These are phyloP conservation scores for Areca catechu DNA, from an alignment of 176 grass and related monocot genomes.

Conservation along the genomic window DNA sequence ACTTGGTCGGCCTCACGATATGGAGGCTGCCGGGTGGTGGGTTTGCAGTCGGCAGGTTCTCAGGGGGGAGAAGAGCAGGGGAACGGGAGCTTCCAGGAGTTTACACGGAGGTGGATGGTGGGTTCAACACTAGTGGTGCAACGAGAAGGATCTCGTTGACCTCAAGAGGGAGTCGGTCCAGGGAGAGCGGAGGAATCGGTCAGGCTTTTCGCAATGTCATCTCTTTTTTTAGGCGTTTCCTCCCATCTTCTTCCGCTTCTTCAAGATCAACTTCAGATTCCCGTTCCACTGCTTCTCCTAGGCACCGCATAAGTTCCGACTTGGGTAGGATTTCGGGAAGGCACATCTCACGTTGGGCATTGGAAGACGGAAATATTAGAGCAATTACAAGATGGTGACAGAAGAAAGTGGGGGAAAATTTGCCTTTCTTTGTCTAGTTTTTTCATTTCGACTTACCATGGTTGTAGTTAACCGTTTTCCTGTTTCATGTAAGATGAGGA, in stretches of 20 bases:
- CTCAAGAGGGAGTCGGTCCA: slow-evolving; percentile 19
- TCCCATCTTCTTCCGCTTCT: slow-evolving; percentile 18
- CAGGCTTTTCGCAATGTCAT: slow-evolving; percentile 34
- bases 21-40: slow-evolving; percentile 66
- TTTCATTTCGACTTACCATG: no score
- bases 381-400: no score
- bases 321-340: slow-evolving; percentile 40
- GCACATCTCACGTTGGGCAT: slow-evolving; percentile 1
- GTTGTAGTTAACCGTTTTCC: no score
- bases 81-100: slow-evolving; percentile 50
- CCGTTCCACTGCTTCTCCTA: background rate
- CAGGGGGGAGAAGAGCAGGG: slow-evolving; percentile 28
- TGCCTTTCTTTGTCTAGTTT: no score
- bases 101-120: slow-evolving; percentile 61
- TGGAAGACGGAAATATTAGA: no score
- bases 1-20: slow-evolving; percentile 49
- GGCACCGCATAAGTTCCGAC: slow-evolving; percentile 6
- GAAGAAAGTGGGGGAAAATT: no score
- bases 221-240: slow-evolving; percentile 28
- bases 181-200: slow-evolving; percentile 21
- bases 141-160: slow-evolving; percentile 42
- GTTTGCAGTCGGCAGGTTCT: slow-evolving; percentile 60
- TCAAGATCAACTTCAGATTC: slow-evolving; percentile 6
- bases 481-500: no score
- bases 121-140: slow-evolving; percentile 32